These are phyloP conservation scores for Xylaria sp. DNA, from an alignment of 2,329 filamentous ascomycete genomes.

Conservation along the genomic window DNA sequence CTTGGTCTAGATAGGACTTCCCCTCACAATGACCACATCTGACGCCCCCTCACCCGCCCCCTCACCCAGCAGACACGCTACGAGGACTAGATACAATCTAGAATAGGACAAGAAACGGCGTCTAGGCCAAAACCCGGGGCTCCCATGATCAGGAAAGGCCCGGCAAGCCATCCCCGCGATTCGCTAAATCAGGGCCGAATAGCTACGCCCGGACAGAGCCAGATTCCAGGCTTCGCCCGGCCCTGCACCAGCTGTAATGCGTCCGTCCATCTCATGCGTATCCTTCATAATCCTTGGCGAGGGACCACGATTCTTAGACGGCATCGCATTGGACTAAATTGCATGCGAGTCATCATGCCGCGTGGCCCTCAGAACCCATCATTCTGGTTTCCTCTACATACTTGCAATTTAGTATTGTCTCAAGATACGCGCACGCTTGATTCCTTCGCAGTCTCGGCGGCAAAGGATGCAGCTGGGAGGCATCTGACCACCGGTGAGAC, in stretches of 20 bases:
- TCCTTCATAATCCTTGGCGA: background rate
- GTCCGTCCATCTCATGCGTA: background rate
- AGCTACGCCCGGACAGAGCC: background rate
- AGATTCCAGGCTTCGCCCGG: background rate
- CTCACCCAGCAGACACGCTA: background rate
- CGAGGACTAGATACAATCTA: conserved; percentile 17
- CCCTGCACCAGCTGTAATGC: background rate
- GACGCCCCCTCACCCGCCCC: conserved; percentile 9
- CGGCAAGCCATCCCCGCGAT: background rate
- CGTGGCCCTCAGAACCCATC: background rate
- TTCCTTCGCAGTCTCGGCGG: background rate
- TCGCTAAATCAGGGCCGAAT: conserved; percentile 2
- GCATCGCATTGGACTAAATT: conserved; percentile 4
- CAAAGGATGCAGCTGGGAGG: background rate
- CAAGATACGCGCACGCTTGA: background rate
- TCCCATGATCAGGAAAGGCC: conserved; percentile 25
- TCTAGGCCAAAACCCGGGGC: conserved; percentile 15
- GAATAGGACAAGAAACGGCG: conserved; percentile 6
- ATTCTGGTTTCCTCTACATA: background rate
- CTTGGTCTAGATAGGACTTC: conserved; percentile 16
- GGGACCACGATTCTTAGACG: conserved; percentile 1
- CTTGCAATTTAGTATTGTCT: background rate
- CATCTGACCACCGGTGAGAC: conserved; percentile 20
- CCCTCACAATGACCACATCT: conserved; percentile 23
- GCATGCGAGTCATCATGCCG: conserved; percentile 20